Evolutionary conservation across 2,329 filamentous ascomycete species (phyloP).

Genomic region (Pestalotiopsis sp.): DNA sequence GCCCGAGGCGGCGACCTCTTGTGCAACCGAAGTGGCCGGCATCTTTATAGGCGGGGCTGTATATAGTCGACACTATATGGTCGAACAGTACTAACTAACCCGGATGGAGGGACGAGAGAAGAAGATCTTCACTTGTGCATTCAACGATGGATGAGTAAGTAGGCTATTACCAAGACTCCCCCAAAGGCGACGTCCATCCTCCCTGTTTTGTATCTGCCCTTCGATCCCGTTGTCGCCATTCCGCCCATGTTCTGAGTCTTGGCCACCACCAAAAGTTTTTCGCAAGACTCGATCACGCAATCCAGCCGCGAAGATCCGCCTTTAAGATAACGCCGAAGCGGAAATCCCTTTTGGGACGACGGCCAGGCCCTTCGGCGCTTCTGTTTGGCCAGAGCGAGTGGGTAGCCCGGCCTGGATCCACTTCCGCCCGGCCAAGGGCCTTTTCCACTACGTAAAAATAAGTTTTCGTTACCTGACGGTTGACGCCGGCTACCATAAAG

Average conservation of each 20-base stretch:
- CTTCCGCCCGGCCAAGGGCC: background rate
- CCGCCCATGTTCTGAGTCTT: background rate
- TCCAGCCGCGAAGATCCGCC: background rate
- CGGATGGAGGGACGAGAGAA: background rate
- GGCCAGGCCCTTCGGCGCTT: background rate
- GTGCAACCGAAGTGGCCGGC: background rate
- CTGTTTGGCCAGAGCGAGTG: constrained; percentile 1
- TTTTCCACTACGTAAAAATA: constrained; percentile 1
- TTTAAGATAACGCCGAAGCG: background rate
- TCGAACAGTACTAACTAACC: background rate
- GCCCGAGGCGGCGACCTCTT: background rate
- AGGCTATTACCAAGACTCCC: background rate
- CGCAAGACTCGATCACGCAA: constrained; percentile 4
- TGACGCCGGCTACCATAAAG: background rate
- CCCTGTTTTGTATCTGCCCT: background rate
- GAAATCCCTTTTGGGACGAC: constrained; percentile 1
- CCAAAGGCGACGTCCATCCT: background rate
- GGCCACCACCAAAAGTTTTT: constrained; percentile 3
- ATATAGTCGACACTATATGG: background rate
- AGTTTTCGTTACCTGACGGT: background rate
- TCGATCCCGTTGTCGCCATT: background rate
- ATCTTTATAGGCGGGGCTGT: background rate
- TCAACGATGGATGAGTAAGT: background rate
- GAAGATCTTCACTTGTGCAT: background rate
- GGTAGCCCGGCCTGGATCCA: background rate